Conservation (phyloP, 148 eudicot genomes). For the Nepenthes gracilis region DNA sequence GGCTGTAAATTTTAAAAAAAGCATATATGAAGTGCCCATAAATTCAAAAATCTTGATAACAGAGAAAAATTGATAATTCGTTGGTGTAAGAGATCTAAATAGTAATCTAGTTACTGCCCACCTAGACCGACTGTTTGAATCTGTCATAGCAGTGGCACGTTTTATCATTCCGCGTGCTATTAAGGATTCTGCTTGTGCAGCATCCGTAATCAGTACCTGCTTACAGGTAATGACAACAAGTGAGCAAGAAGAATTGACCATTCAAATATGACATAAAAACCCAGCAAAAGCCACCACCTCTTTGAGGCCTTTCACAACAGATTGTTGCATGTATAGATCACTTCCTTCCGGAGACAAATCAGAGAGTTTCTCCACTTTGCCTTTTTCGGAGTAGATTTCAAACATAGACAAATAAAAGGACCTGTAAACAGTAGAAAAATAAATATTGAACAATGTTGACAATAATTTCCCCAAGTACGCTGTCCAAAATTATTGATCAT, state of each 20-base stretch:
- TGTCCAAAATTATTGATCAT: too few species aligned
- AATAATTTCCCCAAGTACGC: too few species aligned
- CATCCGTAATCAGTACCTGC: slow-evolving; percentile 45
- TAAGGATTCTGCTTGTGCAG: slow-evolving; percentile 60
- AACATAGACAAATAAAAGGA: slow-evolving; percentile 59
- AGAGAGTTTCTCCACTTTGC: slow-evolving; percentile 54
- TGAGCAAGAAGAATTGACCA: not conserved
- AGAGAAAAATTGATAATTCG: not conserved
- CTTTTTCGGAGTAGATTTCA: slow-evolving; percentile 59
- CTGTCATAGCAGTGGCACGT: slow-evolving; percentile 75
- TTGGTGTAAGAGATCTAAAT: not conserved
- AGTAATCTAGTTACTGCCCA: slow-evolving; percentile 7
- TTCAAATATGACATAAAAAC: not conserved
- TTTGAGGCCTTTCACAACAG: slow-evolving; percentile 59
- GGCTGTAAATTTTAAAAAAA: slow-evolving; percentile 32
- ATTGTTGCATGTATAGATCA: slow-evolving; percentile 53
- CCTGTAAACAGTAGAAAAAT: slow-evolving; percentile 25
- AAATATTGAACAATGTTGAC: not conserved
- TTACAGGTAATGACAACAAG: not conserved
- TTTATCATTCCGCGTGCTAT: slow-evolving; percentile 54
- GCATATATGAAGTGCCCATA: not conserved
- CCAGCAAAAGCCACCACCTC: slow-evolving; percentile 30
- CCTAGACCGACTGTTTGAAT: slow-evolving; percentile 86
- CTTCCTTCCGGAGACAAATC: slow-evolving; percentile 63
- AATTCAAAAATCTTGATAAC: not conserved